phyloP scores from a whole-genome alignment of 2,329 filamentous ascomycete genomes.

The Exophiala calicioides region DNA sequence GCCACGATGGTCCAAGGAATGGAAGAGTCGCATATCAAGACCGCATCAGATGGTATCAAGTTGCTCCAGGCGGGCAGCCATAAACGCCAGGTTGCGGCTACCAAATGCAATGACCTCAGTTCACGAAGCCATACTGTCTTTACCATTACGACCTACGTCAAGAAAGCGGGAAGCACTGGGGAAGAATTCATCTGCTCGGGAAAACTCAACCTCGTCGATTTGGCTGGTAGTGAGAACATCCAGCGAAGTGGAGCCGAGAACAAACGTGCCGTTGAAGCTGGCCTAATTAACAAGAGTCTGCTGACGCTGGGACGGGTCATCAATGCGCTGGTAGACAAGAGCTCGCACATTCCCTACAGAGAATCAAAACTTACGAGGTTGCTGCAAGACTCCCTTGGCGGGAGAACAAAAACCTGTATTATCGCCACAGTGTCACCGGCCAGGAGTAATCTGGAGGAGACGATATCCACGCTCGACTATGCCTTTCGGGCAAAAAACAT shows the following conservation, averaged over 20 bases:
- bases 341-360: conserved; percentile 83
- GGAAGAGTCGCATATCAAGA: conserved; percentile 93
- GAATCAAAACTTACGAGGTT: conserved; percentile 96
- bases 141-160: conserved; percentile 89
- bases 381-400: conserved; percentile 93
- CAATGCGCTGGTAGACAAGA: conserved; percentile 90
- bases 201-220: conserved; percentile 93
- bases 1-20: conserved; percentile 93
- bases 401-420: conserved; percentile 96
- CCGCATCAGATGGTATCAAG: conserved; percentile 80
- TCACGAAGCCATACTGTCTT: conserved; percentile 97
- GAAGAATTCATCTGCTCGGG: conserved; percentile 89
- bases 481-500: conserved; percentile 98
- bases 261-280: conserved; percentile 92
- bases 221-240: conserved; percentile 97
- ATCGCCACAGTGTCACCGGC: conserved; percentile 95
- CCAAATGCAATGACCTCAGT: conserved; percentile 98
- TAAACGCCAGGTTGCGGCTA: conserved; percentile 96
- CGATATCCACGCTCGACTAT: conserved; percentile 96
- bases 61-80: conserved; percentile 85
- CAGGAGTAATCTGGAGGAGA: conserved; percentile 94
- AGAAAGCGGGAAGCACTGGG: conserved; percentile 75
- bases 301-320: conserved; percentile 94
- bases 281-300: conserved; percentile 96
- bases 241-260: conserved; percentile 96